These are phyloP conservation scores for Cryptosporidium viatorum DNA, from an alignment of 169 alveolate species.

Conservation along the genomic window DNA sequence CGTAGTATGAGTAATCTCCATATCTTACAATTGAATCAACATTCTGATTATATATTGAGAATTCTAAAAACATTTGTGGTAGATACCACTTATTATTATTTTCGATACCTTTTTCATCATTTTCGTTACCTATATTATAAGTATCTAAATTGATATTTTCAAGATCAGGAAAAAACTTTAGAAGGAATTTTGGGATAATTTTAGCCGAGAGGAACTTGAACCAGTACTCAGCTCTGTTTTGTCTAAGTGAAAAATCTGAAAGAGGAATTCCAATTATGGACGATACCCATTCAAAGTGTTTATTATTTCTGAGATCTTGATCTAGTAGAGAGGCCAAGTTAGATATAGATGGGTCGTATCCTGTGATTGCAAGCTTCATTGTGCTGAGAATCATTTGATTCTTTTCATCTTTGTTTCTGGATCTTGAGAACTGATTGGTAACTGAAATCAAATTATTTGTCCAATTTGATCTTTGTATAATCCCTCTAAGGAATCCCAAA, in stretches of 20 bases:
- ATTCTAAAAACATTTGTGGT: slow-evolving; percentile 59
- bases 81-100: slow-evolving; percentile 31
- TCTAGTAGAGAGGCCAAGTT: slow-evolving; percentile 39
- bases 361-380: slow-evolving; percentile 50
- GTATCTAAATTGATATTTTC: neutral
- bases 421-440: slow-evolving; percentile 1
- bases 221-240: neutral
- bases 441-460: neutral
- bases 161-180: slow-evolving; percentile 7
- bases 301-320: slow-evolving; percentile 1
- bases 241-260: neutral
- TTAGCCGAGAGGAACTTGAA: neutral
- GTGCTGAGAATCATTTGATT: slow-evolving; percentile 11
- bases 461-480: slow-evolving; percentile 25
- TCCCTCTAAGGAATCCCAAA: slow-evolving; percentile 9
- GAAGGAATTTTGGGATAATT: neutral
- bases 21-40: slow-evolving; percentile 33
- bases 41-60: slow-evolving; percentile 38
- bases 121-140: neutral
- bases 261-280: slow-evolving; percentile 3
- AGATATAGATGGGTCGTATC: slow-evolving; percentile 51
- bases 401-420: neutral
- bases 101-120: neutral
- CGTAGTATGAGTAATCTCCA: slow-evolving; percentile 52
- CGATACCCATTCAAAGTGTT: slow-evolving; percentile 10